A percentile compares a stretch with the other conserved stretches of the same genome.
phyloP scores from a whole-genome alignment of 306 rosid genomes.

The Prinsepia uniflora region DNA sequence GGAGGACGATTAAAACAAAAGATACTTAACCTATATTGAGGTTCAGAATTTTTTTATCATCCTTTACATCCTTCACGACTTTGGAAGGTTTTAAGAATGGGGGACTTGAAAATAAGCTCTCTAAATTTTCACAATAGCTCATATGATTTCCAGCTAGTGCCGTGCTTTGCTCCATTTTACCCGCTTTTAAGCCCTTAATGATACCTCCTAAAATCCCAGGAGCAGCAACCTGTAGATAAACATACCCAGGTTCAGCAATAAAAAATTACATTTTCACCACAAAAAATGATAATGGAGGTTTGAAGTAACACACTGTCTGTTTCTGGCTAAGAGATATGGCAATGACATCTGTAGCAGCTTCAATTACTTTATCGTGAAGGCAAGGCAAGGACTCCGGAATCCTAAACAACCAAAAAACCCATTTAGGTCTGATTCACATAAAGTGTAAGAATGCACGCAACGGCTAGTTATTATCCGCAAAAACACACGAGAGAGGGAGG shows the following conservation, averaged over 20 bases:
- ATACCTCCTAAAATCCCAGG: slow-evolving; percentile 41
- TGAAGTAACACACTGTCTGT: slow-evolving; percentile 43
- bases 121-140: slow-evolving; percentile 36
- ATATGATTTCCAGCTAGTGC: slow-evolving; percentile 26
- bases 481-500: slow-evolving; percentile 21
- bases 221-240: slow-evolving; percentile 41
- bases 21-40: slow-evolving; percentile 57
- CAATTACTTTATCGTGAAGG: slow-evolving; percentile 74
- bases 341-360: slow-evolving; percentile 53
- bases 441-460: too few species aligned
- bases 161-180: slow-evolving; percentile 31
- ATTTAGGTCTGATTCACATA: not conserved
- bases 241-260: slow-evolving; percentile 26
- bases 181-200: slow-evolving; percentile 40
- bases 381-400: slow-evolving; percentile 59
- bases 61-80: slow-evolving; percentile 29
- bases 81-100: slow-evolving; percentile 72
- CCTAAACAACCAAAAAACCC: slow-evolving; percentile 37
- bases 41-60: slow-evolving; percentile 37
- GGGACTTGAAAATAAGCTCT: slow-evolving; percentile 67
- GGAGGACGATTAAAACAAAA: slow-evolving; percentile 23
- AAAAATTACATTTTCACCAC: not conserved
- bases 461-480: not conserved
- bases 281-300: slow-evolving; percentile 25
- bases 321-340: slow-evolving; percentile 39